Evolutionary conservation across 495 filamentous ascomycete genomes (phyloP).

Genomic region (Neurospora intermedia): DNA sequence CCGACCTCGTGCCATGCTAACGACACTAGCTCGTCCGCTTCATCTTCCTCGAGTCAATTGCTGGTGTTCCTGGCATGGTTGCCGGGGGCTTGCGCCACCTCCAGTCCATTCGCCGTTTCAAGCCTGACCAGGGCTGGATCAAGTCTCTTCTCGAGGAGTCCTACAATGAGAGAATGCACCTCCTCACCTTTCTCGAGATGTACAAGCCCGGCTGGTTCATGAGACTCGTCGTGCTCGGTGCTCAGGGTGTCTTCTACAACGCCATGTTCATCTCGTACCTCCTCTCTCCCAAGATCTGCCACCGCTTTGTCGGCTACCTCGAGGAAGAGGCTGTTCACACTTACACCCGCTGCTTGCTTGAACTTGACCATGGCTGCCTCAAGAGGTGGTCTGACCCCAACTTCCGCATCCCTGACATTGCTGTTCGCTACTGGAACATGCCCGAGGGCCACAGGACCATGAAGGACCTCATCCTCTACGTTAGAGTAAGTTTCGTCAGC

Average conservation of each 20-base stretch:
- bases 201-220: slow-evolving; percentile 86
- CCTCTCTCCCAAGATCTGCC: slow-evolving; percentile 76
- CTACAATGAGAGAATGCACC: slow-evolving; percentile 95
- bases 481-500: slow-evolving; percentile 35
- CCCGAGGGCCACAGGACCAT: slow-evolving; percentile 74
- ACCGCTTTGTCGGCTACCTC: slow-evolving; percentile 93
- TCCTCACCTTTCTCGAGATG: slow-evolving; percentile 89
- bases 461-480: slow-evolving; percentile 75
- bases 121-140: slow-evolving; percentile 96
- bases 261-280: slow-evolving; percentile 84
- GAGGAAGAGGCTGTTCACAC: slow-evolving; percentile 97
- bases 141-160: slow-evolving; percentile 89
- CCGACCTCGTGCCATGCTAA: neutral
- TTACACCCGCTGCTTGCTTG: slow-evolving; percentile 76
- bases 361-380: slow-evolving; percentile 73
- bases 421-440: slow-evolving; percentile 86
- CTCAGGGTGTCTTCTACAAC: slow-evolving; percentile 87
- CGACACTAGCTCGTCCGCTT: slow-evolving; percentile 54
- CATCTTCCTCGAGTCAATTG: slow-evolving; percentile 89
- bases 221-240: slow-evolving; percentile 73
- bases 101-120: slow-evolving; percentile 68
- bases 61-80: slow-evolving; percentile 94
- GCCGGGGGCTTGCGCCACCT: slow-evolving; percentile 88
- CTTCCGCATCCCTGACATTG: slow-evolving; percentile 79
- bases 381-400: slow-evolving; percentile 63